Evolutionary conservation across 2,329 filamentous ascomycete genomes (phyloP).

Genomic region (Apiospora aurea): DNA sequence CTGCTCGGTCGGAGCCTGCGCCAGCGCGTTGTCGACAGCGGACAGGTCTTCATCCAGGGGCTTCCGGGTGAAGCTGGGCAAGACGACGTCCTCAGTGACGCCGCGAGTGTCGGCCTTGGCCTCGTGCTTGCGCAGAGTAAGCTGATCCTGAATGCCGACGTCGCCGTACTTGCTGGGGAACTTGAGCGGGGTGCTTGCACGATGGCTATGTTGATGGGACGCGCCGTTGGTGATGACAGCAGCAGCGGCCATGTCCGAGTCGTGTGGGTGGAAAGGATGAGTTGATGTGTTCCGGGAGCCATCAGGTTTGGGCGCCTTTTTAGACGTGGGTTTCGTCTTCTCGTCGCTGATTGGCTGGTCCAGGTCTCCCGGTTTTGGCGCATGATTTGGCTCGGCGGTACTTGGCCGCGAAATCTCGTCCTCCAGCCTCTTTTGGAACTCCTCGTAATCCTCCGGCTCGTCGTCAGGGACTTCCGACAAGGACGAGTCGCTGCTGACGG

Average conservation of each 20-base stretch:
- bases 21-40: slow-evolving; percentile 33
- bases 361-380: slow-evolving; percentile 40
- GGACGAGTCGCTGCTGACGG: slow-evolving; percentile 42
- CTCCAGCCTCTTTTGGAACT: slow-evolving; percentile 40
- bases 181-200: slow-evolving; percentile 32
- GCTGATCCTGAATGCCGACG: slow-evolving; percentile 30
- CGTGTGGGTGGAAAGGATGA: slow-evolving; percentile 32
- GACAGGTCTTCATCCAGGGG: slow-evolving; percentile 33
- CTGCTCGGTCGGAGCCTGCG: slow-evolving; percentile 34
- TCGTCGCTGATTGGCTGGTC: slow-evolving; percentile 43
- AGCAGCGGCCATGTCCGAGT: slow-evolving; percentile 41
- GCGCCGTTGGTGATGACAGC: slow-evolving; percentile 37
- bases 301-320: slow-evolving; percentile 43
- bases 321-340: slow-evolving; percentile 43
- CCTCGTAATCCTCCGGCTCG: slow-evolving; percentile 39
- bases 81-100: slow-evolving; percentile 35
- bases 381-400: slow-evolving; percentile 41
- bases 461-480: slow-evolving; percentile 44
- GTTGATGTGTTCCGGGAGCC: slow-evolving; percentile 35
- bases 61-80: slow-evolving; percentile 39
- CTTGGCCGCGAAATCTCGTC: slow-evolving; percentile 37
- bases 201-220: slow-evolving; percentile 29
- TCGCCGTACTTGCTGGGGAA: slow-evolving; percentile 39
- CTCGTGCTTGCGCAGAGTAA: slow-evolving; percentile 35
- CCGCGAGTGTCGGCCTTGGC: slow-evolving; percentile 36